Evolutionary conservation across 139 green algal genomes (phyloP).

Genomic region (Asterochloris sp.): DNA sequence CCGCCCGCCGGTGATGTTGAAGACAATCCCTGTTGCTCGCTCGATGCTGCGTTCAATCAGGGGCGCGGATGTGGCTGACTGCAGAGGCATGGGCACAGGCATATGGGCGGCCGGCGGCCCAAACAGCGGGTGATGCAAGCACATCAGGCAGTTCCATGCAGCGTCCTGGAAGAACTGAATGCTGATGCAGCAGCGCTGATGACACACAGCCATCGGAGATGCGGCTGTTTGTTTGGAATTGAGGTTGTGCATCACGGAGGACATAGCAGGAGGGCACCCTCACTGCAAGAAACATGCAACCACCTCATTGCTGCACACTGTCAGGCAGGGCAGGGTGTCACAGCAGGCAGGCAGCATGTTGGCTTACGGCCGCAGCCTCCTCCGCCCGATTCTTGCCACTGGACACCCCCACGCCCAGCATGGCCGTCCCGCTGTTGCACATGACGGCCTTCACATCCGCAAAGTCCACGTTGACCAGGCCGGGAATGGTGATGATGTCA

Average conservation of each 20-base stretch:
- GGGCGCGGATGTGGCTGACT: slow-evolving; percentile 83
- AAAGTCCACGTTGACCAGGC: slow-evolving; percentile 99
- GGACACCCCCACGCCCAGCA: slow-evolving; percentile 80
- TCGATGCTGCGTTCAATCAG: slow-evolving; percentile 96
- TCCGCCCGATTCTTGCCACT: slow-evolving; percentile 58
- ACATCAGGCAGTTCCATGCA: neutral
- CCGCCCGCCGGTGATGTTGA: slow-evolving; percentile 92
- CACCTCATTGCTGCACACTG: neutral
- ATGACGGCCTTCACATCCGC: slow-evolving; percentile 97
- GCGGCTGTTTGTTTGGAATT: neutral
- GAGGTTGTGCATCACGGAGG: neutral
- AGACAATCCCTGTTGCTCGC: slow-evolving; percentile 91
- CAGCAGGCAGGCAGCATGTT: neutral
- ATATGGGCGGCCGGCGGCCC: neutral
- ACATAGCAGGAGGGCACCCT: neutral
- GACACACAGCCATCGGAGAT: neutral
- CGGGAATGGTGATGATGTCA: slow-evolving; percentile 98
- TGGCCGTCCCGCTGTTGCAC: slow-evolving; percentile 90
- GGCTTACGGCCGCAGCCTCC: slow-evolving; percentile 48
- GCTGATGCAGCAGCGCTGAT: neutral
- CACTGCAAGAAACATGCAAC: neutral
- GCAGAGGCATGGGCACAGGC: slow-evolving; percentile 1
- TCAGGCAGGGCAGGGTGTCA: neutral
- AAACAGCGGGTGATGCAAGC: neutral
- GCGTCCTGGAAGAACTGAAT: too few species aligned